Percentiles rank a stretch among this genome's conserved stretches.
Conservation (phyloP, 2,329 filamentous ascomycete species). For the Zymoseptoria crescenta region DNA sequence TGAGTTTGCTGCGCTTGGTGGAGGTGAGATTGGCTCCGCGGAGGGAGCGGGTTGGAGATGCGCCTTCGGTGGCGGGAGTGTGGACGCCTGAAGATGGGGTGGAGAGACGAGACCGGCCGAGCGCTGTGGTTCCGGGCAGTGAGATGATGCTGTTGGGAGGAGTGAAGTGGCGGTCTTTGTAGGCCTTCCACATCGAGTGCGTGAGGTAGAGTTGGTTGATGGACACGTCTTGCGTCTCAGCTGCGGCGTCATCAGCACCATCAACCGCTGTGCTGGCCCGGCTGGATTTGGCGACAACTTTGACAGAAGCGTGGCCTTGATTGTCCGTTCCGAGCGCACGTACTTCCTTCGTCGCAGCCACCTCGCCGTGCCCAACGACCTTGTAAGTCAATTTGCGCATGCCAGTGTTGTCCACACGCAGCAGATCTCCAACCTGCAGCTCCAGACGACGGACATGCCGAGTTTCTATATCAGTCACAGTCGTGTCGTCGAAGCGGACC, state of each 20-base stretch:
- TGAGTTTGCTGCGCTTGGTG: slow-evolving; percentile 5
- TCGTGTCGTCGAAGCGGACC: slow-evolving; percentile 43
- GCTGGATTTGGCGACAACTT: slow-evolving; percentile 33
- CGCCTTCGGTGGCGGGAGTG: slow-evolving; percentile 33
- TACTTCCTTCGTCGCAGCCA: slow-evolving; percentile 23
- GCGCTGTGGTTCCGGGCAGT: slow-evolving; percentile 6
- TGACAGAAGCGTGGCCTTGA: slow-evolving; percentile 33
- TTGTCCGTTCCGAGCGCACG: slow-evolving; percentile 33
- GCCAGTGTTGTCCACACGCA: slow-evolving; percentile 40
- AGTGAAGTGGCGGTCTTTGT: slow-evolving; percentile 33
- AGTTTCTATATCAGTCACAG: slow-evolving; percentile 34
- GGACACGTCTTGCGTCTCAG: slow-evolving; percentile 32
- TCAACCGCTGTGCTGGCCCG: slow-evolving; percentile 30
- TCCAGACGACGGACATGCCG: slow-evolving; percentile 36
- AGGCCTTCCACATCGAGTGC: slow-evolving; percentile 35
- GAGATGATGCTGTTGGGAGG: slow-evolving; percentile 9
- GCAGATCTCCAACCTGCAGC: slow-evolving; percentile 37
- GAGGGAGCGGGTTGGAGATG: slow-evolving; percentile 44
- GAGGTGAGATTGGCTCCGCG: slow-evolving; percentile 25
- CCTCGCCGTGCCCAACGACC: slow-evolving; percentile 37
- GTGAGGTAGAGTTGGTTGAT: slow-evolving; percentile 39
- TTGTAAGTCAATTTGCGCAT: slow-evolving; percentile 40
- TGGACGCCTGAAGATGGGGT: slow-evolving; percentile 4
- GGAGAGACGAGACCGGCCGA: slow-evolving; percentile 19
- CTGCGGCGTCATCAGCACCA: slow-evolving; percentile 9